Conservation (phyloP, 2,329 filamentous ascomycete species). For the Aspergillus sp. region DNA sequence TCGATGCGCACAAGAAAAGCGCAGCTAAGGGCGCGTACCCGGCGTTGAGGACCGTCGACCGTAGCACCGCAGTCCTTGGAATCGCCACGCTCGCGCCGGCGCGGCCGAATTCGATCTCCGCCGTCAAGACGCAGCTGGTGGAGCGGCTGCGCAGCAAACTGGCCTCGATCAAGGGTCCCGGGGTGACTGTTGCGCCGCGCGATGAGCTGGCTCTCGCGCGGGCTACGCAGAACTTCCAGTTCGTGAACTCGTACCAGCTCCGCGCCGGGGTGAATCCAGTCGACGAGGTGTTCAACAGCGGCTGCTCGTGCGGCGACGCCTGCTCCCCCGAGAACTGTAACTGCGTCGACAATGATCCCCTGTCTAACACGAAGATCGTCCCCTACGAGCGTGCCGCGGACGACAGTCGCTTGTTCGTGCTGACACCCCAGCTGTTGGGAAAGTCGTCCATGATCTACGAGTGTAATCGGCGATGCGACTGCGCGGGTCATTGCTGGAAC, state of each 20-base stretch:
- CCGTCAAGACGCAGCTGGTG: constrained; percentile 7
- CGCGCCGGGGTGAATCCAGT: constrained; percentile 21
- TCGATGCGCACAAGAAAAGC: constrained; percentile 11
- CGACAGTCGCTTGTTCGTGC: constrained; percentile 13
- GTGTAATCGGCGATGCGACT: constrained; percentile 31
- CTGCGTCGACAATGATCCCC: constrained; percentile 23
- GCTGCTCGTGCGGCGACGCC: constrained; percentile 20
- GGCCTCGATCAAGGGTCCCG: constrained; percentile 17
- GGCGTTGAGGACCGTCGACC: constrained; percentile 7
- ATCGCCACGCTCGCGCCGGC: constrained; percentile 4
- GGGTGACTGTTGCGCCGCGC: constrained; percentile 13
- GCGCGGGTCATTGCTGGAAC: constrained; percentile 30
- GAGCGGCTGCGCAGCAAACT: constrained; percentile 17
- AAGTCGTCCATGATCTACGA: constrained; percentile 32
- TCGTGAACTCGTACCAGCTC: constrained; percentile 28
- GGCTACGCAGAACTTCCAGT: constrained; percentile 29
- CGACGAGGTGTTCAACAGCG: constrained; percentile 21
- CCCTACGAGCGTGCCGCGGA: constrained; percentile 18
- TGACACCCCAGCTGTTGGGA: constrained; percentile 22
- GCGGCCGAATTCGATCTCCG: neutral
- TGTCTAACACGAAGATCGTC: constrained; percentile 20
- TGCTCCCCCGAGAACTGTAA: constrained; percentile 20
- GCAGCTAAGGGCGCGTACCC: constrained; percentile 13
- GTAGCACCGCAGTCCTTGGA: constrained; percentile 2
- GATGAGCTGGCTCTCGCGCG: constrained; percentile 12